Percentiles rank a stretch among this genome's conserved stretches.
Evolutionary conservation across 2,329 filamentous ascomycete genomes (phyloP).

Genomic region (Alternaria postmessia): DNA sequence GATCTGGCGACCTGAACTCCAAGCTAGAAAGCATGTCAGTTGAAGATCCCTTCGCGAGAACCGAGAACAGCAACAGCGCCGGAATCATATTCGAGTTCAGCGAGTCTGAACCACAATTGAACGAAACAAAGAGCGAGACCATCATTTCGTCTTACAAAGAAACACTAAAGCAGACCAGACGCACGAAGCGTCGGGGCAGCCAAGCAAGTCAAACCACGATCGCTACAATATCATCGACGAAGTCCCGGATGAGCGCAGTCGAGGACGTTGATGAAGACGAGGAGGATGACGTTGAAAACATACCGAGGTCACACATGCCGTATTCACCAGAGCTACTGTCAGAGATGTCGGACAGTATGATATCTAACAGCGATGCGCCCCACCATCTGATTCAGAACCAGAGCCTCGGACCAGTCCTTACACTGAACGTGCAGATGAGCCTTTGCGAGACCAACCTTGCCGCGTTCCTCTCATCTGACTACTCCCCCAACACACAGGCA

Average conservation of each 20-base stretch:
- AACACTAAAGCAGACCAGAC: slow-evolving; percentile 45
- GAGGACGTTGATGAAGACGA: slow-evolving; percentile 47
- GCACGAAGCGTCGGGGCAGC: slow-evolving; percentile 37
- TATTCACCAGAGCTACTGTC: slow-evolving; percentile 28
- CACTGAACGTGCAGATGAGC: slow-evolving; percentile 74
- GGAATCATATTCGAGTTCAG: slow-evolving; percentile 45
- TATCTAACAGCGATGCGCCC: slow-evolving; percentile 49
- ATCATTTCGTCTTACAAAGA: slow-evolving; percentile 24
- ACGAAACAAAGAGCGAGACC: slow-evolving; percentile 19
- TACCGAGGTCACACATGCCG: slow-evolving; percentile 47
- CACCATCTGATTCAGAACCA: slow-evolving; percentile 32
- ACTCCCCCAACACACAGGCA: slow-evolving; percentile 15
- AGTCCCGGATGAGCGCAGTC: slow-evolving; percentile 52
- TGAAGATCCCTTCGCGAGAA: slow-evolving; percentile 23
- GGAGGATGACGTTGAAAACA: slow-evolving; percentile 59
- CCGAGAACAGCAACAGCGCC: slow-evolving; percentile 23
- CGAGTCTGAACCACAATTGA: slow-evolving; percentile 23
- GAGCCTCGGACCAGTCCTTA: slow-evolving; percentile 49
- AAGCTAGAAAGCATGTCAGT: slow-evolving; percentile 28
- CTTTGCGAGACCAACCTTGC: slow-evolving; percentile 69
- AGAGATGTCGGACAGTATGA: slow-evolving; percentile 41
- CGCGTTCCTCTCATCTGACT: slow-evolving; percentile 60
- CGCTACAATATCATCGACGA: slow-evolving; percentile 51
- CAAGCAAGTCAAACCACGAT: slow-evolving; percentile 50
- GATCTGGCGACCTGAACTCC: slow-evolving; percentile 20